Percentiles rank a stretch among this genome's conserved stretches.
Evolutionary conservation across 345 rosid species (phyloP).

Genomic region (Eucalyptus pauciflora): DNA sequence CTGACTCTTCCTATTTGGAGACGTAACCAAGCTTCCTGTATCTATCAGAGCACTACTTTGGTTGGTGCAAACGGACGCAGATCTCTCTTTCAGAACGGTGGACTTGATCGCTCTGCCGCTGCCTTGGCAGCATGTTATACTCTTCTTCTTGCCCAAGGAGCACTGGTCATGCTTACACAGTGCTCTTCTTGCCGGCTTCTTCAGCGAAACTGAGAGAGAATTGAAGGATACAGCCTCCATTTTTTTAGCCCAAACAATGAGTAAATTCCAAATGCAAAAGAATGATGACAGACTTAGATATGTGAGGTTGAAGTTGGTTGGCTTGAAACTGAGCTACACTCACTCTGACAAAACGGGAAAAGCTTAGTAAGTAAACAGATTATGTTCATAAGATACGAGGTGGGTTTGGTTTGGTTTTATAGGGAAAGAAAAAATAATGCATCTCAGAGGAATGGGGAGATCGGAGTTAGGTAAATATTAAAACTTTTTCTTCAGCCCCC

Average conservation of each 20-base stretch:
- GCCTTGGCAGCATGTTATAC: constrained; percentile 30
- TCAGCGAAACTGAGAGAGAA: constrained; percentile 24
- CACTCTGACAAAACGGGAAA: background rate
- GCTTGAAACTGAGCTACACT: constrained; percentile 19
- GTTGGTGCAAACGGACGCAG: constrained; percentile 16
- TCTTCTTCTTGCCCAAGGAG: background rate
- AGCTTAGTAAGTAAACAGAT: constrained; percentile 40
- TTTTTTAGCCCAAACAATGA: constrained; percentile 17
- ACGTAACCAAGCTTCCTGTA: constrained; percentile 37
- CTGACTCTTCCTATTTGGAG: constrained; percentile 42
- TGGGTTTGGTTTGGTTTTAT: constrained; percentile 36
- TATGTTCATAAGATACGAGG: constrained; percentile 16
- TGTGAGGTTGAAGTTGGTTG: constrained; percentile 36
- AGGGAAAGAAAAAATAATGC: background rate
- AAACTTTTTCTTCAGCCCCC: background rate
- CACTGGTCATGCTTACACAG: background rate
- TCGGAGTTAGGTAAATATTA: constrained; percentile 17
- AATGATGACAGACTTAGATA: constrained; percentile 5
- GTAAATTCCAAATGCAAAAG: constrained; percentile 4
- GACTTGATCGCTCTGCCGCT: constrained; percentile 24
- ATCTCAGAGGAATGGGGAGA: constrained; percentile 1
- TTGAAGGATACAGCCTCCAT: constrained; percentile 69
- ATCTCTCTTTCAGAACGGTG: background rate
- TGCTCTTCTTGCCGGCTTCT: constrained; percentile 1
- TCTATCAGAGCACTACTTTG: constrained; percentile 34